Conservation (phyloP, 805 yeast species). For the Candida pini region DNA sequence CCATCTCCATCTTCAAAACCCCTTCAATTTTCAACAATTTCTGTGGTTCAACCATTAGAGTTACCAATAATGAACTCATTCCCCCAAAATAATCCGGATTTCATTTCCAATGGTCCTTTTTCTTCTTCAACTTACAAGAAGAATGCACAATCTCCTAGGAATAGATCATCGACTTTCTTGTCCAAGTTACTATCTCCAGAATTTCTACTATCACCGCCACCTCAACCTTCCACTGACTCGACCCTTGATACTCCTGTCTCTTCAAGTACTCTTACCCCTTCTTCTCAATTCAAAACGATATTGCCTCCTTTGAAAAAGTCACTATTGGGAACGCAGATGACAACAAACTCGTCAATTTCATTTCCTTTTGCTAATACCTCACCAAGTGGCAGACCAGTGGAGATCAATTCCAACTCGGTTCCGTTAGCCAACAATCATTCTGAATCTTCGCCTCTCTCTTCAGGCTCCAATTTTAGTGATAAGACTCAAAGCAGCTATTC, state of each 20-base stretch:
- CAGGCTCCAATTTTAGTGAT: too few species aligned
- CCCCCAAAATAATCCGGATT: neutral
- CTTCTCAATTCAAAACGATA: neutral
- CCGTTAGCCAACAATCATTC: too few species aligned
- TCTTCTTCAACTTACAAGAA: neutral
- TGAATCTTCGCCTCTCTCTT: too few species aligned
- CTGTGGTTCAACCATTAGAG: neutral
- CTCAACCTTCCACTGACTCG: too few species aligned
- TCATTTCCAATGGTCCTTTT: neutral
- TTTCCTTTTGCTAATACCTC: too few species aligned
- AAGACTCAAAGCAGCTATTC: too few species aligned
- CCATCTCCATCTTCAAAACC: neutral
- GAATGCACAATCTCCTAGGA: too few species aligned
- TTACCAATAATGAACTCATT: neutral
- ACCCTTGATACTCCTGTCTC: neutral
- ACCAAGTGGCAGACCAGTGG: too few species aligned
- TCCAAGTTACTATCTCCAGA: neutral
- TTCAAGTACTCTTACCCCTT: neutral
- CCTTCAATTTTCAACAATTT: neutral
- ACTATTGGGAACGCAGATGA: neutral
- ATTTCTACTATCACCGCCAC: neutral
- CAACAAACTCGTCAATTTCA: too few species aligned
- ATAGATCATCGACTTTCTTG: neutral
- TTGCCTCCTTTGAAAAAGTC: neutral
- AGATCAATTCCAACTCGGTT: too few species aligned